These are phyloP conservation scores for Dioszegia hungarica DNA, from an alignment of 768 basidiomycete genomes.

Conservation along the genomic window DNA sequence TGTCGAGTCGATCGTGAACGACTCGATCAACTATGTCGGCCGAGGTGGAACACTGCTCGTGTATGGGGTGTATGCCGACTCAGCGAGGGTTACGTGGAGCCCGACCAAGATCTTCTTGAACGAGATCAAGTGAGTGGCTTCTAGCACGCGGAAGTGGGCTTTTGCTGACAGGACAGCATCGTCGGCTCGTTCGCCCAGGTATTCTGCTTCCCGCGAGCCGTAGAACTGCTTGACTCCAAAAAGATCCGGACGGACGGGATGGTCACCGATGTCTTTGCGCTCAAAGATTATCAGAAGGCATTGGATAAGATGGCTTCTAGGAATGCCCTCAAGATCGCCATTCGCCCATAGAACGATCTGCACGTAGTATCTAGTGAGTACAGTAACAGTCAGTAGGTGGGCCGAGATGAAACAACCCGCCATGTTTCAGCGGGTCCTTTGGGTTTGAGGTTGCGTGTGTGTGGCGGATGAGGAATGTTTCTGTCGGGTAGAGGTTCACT, in stretches of 20 bases:
- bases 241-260: slow-evolving; percentile 79
- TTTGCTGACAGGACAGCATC: slow-evolving; percentile 50
- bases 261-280: slow-evolving; percentile 61
- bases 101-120: slow-evolving; percentile 74
- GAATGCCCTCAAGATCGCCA: slow-evolving; percentile 10
- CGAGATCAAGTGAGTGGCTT: slow-evolving; percentile 57
- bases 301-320: slow-evolving; percentile 62
- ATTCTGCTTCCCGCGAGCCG: slow-evolving; percentile 82
- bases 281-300: slow-evolving; percentile 62
- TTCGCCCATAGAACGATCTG: not conserved
- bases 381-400: not conserved
- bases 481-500: slow-evolving; percentile 5
- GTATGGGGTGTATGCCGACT: slow-evolving; percentile 86
- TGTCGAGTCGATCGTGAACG: slow-evolving; percentile 78
- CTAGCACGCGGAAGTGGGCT: not conserved
- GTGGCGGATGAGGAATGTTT: not conserved
- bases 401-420: not conserved
- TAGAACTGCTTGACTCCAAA: slow-evolving; percentile 80
- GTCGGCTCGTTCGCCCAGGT: slow-evolving; percentile 88
- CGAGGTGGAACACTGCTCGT: slow-evolving; percentile 51
- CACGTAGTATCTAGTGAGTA: not conserved
- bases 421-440: too few relatives aligned
- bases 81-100: slow-evolving; percentile 77
- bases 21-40: slow-evolving; percentile 82
- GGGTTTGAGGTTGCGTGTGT: too few relatives aligned